A percentile compares a stretch with the other conserved stretches of the same genome.
phyloP scores from a whole-genome alignment of 345 rosid species.

The Boechera divaricarpa region DNA sequence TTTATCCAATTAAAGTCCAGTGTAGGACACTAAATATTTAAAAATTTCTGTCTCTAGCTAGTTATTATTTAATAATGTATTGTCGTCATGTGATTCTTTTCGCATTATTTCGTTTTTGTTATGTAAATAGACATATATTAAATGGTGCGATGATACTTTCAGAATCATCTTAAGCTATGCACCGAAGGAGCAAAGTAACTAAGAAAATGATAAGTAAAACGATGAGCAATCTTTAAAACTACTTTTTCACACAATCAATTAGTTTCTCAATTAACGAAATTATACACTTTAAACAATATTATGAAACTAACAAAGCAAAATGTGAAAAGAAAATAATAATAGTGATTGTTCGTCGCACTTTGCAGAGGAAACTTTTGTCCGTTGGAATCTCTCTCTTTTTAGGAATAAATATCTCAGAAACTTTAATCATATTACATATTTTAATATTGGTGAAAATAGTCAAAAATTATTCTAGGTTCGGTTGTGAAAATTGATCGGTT shows the following conservation, averaged over 20 bases:
- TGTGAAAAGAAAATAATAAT: background rate
- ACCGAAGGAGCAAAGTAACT: background rate
- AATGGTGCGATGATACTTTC: slow-evolving; percentile 11
- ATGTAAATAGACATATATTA: slow-evolving; percentile 5
- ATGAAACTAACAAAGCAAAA: background rate
- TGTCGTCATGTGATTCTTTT: slow-evolving; percentile 34
- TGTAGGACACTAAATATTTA: slow-evolving; percentile 15
- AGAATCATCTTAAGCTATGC: background rate
- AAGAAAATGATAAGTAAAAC: no score
- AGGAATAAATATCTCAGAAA: background rate
- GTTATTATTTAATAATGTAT: slow-evolving; percentile 23
- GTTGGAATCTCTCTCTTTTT: slow-evolving; percentile 12
- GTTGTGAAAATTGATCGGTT: background rate
- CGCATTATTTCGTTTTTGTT: slow-evolving; percentile 31
- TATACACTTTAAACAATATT: background rate
- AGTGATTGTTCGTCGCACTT: slow-evolving; percentile 39
- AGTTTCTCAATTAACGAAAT: no score
- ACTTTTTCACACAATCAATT: no score
- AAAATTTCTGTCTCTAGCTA: slow-evolving; percentile 19
- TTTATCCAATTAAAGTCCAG: slow-evolving; percentile 31
- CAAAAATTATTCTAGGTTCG: background rate
- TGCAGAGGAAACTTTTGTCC: slow-evolving; percentile 30
- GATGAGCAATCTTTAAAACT: no score
- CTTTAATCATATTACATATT: slow-evolving; percentile 1
- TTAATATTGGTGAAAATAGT: background rate